phyloP scores from a whole-genome alignment of 148 eudicot species.

The Vaccinium macrocarpon region DNA sequence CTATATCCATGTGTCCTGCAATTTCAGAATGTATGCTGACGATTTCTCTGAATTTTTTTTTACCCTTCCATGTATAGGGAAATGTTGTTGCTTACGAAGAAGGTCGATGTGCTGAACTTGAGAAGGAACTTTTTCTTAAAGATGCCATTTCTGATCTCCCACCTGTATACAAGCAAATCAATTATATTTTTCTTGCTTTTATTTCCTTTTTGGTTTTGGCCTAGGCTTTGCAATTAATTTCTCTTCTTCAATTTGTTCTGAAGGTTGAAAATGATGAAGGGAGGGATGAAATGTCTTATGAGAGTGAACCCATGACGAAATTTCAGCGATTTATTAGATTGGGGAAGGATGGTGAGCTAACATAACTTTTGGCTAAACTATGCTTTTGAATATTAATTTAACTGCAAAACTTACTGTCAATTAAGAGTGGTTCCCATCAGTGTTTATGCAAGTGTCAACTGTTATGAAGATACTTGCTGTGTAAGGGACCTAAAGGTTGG shows the following conservation, averaged over 20 bases:
- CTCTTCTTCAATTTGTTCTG: not conserved
- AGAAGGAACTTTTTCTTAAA: constrained; percentile 48
- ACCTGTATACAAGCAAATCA: constrained; percentile 33
- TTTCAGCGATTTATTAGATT: constrained; percentile 69
- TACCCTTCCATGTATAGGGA: constrained; percentile 33
- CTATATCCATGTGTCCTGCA: not conserved
- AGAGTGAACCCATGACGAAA: constrained; percentile 38
- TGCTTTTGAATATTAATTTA: not conserved
- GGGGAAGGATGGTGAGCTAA: constrained; percentile 44
- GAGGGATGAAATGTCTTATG: constrained; percentile 60
- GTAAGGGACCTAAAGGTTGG: too few relatives aligned
- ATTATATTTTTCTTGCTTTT: not conserved
- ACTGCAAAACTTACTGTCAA: not conserved
- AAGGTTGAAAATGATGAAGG: constrained; percentile 59
- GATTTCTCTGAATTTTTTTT: not conserved
- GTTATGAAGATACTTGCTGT: too few relatives aligned
- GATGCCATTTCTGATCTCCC: constrained; percentile 91
- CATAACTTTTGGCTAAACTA: not conserved
- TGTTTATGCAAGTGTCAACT: too few relatives aligned
- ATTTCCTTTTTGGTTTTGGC: not conserved
- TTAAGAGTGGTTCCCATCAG: too few relatives aligned
- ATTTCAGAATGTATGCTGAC: not conserved
- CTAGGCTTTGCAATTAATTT: not conserved
- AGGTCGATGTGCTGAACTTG: constrained; percentile 29
- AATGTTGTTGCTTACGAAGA: constrained; percentile 56